Evolutionary conservation across 352 stramenopile species (phyloP), one percentile per base, ranked within the genome.

Genomic region (Globisporangium nodosum): DNA sequence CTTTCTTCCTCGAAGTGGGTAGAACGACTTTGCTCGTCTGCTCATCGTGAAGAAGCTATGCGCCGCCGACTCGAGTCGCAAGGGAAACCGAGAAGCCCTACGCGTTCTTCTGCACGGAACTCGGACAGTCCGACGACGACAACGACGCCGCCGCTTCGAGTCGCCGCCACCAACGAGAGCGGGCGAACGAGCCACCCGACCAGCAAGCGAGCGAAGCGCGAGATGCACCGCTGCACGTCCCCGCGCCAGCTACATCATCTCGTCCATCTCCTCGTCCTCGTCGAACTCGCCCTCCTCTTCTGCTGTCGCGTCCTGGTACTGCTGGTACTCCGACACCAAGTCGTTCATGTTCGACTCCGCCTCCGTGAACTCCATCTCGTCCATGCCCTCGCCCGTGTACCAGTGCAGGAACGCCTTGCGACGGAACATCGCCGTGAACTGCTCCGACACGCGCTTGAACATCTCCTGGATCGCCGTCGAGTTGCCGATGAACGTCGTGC

Each of bases 341-440:
- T 99, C 98, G 81, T 99, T 99, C 94, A 99, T 98, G 94, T 99
- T 99, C 60, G 95, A 99, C 83, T 99, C 97, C 39, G 97, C 97
- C 86, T 99, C 97, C 50, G 97, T 99, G 87, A 99, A 99, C 83
- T 99, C 97, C 97, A 99, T 99, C 81, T 99, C 97, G 70, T 99
- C 97, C 97, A 99, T 99, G 76, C 97, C 97, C 83, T 99, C 97
- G 50, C 97, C 97, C 49, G 97, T 99, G 90, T 99, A 99, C 97
- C 97, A 99, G 80, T 99, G 97, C 74, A 99, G 93, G 90, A 99
- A 99, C 70, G 97, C 97, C 92, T 99, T 99, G 78, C 97, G 93
- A 87, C 97, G 96, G 96, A 99, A 99, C 97, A 99, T 99, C 59
- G 97, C 96, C 62, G 96, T 99, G 76, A 99, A 99, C 86, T 99